Percentiles rank a stretch among this genome's conserved stretches.
phyloP scores from a whole-genome alignment of 441 rosid genomes.

The Pelargonium australe region DNA sequence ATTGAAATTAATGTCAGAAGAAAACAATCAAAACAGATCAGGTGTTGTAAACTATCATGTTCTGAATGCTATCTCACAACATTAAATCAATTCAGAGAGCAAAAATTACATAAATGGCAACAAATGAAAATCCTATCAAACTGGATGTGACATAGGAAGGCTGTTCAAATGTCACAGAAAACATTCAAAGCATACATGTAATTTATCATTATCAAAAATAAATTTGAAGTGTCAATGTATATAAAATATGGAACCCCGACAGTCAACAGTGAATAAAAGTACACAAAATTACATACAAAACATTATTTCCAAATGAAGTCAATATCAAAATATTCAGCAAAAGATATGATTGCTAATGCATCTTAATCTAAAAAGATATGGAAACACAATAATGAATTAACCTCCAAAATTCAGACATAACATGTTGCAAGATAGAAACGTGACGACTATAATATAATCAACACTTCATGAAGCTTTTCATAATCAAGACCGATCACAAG shows the following conservation, averaged over 20 bases:
- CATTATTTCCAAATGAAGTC: neutral
- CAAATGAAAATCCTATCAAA: neutral
- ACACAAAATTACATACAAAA: neutral
- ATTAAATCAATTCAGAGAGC: neutral
- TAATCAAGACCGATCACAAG: neutral
- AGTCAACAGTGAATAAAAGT: neutral
- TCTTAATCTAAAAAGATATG: neutral
- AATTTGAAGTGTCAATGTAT: neutral
- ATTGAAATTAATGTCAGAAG: neutral
- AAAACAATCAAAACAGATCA: neutral
- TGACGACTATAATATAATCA: neutral
- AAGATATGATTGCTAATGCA: neutral
- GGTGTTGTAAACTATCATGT: neutral
- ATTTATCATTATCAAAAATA: neutral
- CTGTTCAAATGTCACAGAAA: neutral
- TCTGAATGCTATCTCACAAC: too few species aligned
- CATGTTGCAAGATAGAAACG: neutral
- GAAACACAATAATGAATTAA: neutral
- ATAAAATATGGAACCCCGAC: neutral
- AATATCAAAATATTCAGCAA: neutral
- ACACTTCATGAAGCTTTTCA: neutral
- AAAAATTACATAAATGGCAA: too few species aligned
- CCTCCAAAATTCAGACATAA: neutral
- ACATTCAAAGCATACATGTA: too few species aligned
- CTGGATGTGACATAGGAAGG: neutral